Evolutionary conservation across 2,329 filamentous ascomycete genomes (phyloP).

Genomic region (Pseudogymnoascus sp.): DNA sequence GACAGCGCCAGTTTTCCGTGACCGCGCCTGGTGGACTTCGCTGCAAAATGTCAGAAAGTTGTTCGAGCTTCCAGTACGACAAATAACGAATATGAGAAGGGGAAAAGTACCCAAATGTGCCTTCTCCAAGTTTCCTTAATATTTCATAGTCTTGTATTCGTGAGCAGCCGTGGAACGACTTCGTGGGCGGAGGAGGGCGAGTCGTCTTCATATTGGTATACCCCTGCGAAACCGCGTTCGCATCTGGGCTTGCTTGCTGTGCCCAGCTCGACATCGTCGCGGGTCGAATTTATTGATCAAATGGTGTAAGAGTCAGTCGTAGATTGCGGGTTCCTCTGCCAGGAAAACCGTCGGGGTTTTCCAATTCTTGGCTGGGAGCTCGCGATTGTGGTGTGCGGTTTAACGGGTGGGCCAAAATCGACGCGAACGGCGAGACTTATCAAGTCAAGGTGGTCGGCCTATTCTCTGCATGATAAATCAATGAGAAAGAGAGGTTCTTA

Average conservation of each 20-base stretch:
- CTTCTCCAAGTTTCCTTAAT: slow-evolving; percentile 80
- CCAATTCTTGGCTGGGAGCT: slow-evolving; percentile 1
- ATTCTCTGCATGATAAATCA: slow-evolving; percentile 10
- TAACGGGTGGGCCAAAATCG: slow-evolving; percentile 7
- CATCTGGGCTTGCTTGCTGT: slow-evolving; percentile 20
- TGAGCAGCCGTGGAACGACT: slow-evolving; percentile 77
- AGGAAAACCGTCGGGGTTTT: background rate
- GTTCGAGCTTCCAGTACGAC: background rate
- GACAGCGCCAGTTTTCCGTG: slow-evolving; percentile 64
- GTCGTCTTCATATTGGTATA: slow-evolving; percentile 45
- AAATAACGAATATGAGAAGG: background rate
- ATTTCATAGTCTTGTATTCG: slow-evolving; percentile 75
- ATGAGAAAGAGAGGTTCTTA: background rate
- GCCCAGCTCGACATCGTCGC: slow-evolving; percentile 13
- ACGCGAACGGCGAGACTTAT: slow-evolving; percentile 10
- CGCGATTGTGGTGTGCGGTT: slow-evolving; percentile 8
- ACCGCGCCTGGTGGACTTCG: slow-evolving; percentile 86
- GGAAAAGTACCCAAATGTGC: slow-evolving; percentile 74
- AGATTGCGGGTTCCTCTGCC: background rate
- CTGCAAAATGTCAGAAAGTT: slow-evolving; percentile 34
- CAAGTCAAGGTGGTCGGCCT: slow-evolving; percentile 11
- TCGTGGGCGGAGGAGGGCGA: slow-evolving; percentile 46
- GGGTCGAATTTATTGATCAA: background rate
- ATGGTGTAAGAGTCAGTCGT: background rate
- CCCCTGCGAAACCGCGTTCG: slow-evolving; percentile 42